These are phyloP conservation scores for Syncephalastrum sp. DNA, from an alignment of 371 early-diverging fungal genomes.

Conservation along the genomic window DNA sequence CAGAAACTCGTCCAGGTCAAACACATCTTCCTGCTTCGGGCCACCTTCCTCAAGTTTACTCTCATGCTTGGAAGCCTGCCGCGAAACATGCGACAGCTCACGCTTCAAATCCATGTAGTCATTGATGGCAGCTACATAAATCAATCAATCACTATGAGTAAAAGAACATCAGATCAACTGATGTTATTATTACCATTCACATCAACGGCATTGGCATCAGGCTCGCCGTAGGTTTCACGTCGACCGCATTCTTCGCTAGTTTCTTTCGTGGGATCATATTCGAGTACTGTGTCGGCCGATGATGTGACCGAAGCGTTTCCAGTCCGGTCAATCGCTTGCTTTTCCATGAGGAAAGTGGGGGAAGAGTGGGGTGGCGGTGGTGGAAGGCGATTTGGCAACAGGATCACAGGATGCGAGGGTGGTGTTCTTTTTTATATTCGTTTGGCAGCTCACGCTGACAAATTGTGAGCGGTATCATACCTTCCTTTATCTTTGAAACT, in stretches of 20 bases:
- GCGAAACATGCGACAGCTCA: conserved; percentile 30
- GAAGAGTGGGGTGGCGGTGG: too few relatives aligned
- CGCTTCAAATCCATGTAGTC: conserved; percentile 30
- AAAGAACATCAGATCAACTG: background rate
- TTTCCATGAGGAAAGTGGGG: too few relatives aligned
- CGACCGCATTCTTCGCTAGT: conserved; percentile 6
- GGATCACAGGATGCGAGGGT: too few relatives aligned
- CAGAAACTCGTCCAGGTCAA: conserved; percentile 21
- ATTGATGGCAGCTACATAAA: conserved; percentile 23
- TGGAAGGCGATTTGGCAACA: too few relatives aligned
- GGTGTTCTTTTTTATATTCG: too few relatives aligned
- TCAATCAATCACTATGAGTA: conserved; percentile 1
- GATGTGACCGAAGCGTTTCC: conserved; percentile 1
- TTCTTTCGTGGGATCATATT: background rate
- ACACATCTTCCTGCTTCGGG: conserved; percentile 5
- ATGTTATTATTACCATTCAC: conserved; percentile 23
- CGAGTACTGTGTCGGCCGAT: conserved; percentile 13
- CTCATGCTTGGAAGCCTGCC: conserved; percentile 5
- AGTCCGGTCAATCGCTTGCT: too few relatives aligned
- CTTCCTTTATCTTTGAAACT: too few relatives aligned
- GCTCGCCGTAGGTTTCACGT: conserved; percentile 36
- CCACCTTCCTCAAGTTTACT: conserved; percentile 17
- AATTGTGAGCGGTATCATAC: too few relatives aligned
- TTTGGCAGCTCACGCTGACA: too few relatives aligned
- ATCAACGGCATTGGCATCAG: conserved; percentile 45